Conservation (phyloP, 805 yeast species). For the Saccharomycopsis sp. region DNA sequence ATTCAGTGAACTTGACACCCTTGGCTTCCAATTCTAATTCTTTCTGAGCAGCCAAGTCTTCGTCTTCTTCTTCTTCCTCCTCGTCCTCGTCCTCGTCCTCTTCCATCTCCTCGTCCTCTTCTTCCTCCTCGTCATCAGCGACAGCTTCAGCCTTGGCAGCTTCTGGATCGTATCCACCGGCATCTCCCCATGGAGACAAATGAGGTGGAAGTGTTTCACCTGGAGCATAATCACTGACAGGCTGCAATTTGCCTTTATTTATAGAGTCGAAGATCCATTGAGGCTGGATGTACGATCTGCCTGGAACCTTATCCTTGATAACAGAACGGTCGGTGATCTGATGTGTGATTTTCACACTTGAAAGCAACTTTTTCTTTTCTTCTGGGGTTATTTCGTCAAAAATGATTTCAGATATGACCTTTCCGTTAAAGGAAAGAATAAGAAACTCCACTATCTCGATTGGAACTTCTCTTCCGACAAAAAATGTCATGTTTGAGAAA, state of each 20-base stretch:
- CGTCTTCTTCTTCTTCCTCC: constrained; percentile 48
- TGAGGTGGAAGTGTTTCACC: constrained; percentile 97
- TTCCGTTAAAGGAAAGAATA: constrained; percentile 81
- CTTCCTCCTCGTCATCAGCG: constrained; percentile 47
- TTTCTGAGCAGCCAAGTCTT: constrained; percentile 57
- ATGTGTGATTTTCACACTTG: constrained; percentile 58
- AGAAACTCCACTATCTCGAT: constrained; percentile 85
- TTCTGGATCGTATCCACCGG: constrained; percentile 82
- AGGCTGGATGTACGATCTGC: constrained; percentile 92
- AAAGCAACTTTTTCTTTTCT: constrained; percentile 27
- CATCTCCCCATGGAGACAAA: constrained; percentile 98
- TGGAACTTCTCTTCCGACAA: constrained; percentile 92
- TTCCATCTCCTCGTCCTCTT: constrained; percentile 45
- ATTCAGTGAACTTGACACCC: constrained; percentile 72
- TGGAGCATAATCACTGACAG: constrained; percentile 81
- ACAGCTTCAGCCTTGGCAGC: constrained; percentile 47
- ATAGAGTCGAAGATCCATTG: constrained; percentile 96
- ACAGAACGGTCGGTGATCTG: constrained; percentile 93
- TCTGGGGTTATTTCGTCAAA: constrained; percentile 60
- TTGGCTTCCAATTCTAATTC: constrained; percentile 88
- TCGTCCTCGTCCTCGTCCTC: constrained; percentile 40
- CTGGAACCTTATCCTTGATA: constrained; percentile 67
- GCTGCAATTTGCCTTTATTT: constrained; percentile 66
- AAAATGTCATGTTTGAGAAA: constrained; percentile 73
- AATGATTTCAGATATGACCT: constrained; percentile 77